Evolutionary conservation across 768 basidiomycete genomes (phyloP), one percentile per base, ranked within the genome.

Genomic region (Cystobasidiopsis lactophilus): DNA sequence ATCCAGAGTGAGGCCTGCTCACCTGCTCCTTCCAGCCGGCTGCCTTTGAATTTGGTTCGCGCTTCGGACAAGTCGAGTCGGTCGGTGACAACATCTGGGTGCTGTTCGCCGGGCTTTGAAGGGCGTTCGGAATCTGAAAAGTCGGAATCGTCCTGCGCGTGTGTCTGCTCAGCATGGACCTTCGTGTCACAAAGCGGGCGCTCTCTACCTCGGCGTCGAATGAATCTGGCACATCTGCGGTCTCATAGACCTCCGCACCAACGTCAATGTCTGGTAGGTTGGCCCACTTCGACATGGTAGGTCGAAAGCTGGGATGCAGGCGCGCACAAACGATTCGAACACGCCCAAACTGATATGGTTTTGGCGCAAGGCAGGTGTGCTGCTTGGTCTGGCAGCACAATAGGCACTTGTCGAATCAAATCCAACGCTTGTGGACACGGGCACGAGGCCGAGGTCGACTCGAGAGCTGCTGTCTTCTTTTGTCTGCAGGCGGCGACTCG

Each of bases 201-300:
- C 3, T 11, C 41, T 52, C 23, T 2, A 57, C 57, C 23, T 54
- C 49, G 29, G 50, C 47, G 68, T 66, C 46, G 73, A 70, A 27
- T 73, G 64, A 16, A 72, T 65, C 14, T 74, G 77, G 61, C 16
- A 75, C 71, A 59, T 91, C 86, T 43, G 83, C 80, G 0, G 86
- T 91, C 64, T 91, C 86, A 63, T 91, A 91, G 40, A 91, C 76
- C 65, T 91, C 86, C 1, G 83, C 85, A 21, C 35, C 38, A 13
- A 82, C 83, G 67, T 88, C 86, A 52, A 91, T 89, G 64, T 91
- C 85, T n/a, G 86, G 86, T 2, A 91, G 70, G 63, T 79, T 77
- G 11, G 84, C 79, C 63, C 88, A 91, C 64, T 91, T 91, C 67
- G 75, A 77, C 57, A 55, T 58, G n/a, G n/a, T n/a, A n/a, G n/a